Evolutionary conservation across 1,284 basidiomycete genomes (phyloP), one percentile per base, ranked within the genome.

Genomic region (Naganishia sp.): DNA sequence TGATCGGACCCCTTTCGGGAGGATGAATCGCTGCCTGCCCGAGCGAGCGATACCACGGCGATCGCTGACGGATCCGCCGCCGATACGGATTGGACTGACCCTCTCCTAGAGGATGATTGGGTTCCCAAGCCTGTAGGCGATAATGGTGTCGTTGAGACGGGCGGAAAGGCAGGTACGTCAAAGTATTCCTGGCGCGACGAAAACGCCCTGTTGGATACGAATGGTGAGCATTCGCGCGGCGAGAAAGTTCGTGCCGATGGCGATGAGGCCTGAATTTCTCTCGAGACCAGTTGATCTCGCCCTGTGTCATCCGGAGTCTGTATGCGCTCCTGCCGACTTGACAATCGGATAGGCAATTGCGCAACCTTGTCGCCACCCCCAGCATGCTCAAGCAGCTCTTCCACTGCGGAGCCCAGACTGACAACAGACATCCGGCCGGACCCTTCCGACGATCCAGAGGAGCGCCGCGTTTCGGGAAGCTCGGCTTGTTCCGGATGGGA

Each of bases 321-420:
- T 6, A 5, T 39, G 35, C 3, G 10, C 2, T 9, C 7, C 35
- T 39, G 35, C 13, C 35, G 7, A 13, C 35, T 4, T 5, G 39
- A 50, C 13, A 61, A 23, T 46, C 50, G 51, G 47, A 61, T 61
- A 3, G 58, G 58, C 10, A 61, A 47, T 41, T 61, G 23, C 6
- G 50, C 18, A 6, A 47, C 46, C 7, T 28, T 50, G 35, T 61
- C 39, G 23, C 17, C 35, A 17, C 50, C 49, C 1, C 58, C 47
- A 2, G 31, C 25, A 3, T 35, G 21, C 10, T 51, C 58, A 7
- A 61, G 7, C 41, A 61, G 28, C 11, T 47, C 58, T 42, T 61
- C 58, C 35, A 61, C 58, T 0, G 58, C 58, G 28, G 47, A 51
- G 17, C 58, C 58, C 4, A 61, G 25, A n/a, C 39, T 61, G 21